A percentile compares a stretch with the other conserved stretches of the same genome.
phyloP scores from a whole-genome alignment of 805 yeast genomes.

The Starmerella apicola region DNA sequence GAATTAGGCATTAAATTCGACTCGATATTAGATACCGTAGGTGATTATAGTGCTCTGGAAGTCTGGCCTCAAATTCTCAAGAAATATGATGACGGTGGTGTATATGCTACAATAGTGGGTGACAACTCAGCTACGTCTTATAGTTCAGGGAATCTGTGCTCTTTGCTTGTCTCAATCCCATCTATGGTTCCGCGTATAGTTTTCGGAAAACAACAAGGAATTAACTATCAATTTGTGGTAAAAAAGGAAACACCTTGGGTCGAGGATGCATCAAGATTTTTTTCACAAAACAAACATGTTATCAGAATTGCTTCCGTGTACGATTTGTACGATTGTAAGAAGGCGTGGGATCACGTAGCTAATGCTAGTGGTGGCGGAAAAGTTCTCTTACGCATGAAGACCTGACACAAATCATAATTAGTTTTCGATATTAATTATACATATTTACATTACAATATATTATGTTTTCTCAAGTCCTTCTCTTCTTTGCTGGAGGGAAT shows the following conservation, averaged over 20 bases:
- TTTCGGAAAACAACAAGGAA: constrained; percentile 24
- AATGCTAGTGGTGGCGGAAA: constrained; percentile 53
- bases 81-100: constrained; percentile 35
- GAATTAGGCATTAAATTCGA: constrained; percentile 33
- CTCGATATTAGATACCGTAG: constrained; percentile 52
- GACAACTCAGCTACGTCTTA: constrained; percentile 27
- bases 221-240: constrained; percentile 21
- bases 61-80: constrained; percentile 35
- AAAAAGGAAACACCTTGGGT: constrained; percentile 29
- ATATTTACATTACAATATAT: neutral
- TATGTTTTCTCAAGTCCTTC: neutral
- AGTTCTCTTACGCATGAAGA: constrained; percentile 33
- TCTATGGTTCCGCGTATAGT: constrained; percentile 21
- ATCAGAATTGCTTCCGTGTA: constrained; percentile 44
- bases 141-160: neutral
- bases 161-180: constrained; percentile 12
- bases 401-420: neutral
- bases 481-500: neutral
- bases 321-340: constrained; percentile 36
- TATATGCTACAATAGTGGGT: constrained; percentile 46
- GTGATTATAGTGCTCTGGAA: constrained; percentile 40
- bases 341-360: constrained; percentile 39
- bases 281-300: constrained; percentile 31
- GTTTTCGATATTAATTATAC: neutral
- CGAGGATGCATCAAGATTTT: constrained; percentile 32